Conservation (phyloP, 257 asterid species). For the Forsythia viridissima region DNA sequence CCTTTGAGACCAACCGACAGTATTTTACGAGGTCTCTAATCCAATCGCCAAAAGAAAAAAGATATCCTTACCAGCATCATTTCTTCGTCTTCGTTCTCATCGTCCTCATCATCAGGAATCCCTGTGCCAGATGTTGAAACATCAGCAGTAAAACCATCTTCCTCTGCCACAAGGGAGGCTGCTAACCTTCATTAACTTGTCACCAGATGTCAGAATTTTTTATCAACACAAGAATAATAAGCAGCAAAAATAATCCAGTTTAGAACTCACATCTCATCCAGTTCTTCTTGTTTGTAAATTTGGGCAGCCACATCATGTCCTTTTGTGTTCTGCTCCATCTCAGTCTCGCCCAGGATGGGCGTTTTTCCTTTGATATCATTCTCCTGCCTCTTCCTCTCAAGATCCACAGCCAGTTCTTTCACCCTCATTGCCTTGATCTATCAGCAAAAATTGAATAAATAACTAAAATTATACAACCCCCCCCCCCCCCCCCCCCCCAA, state of each 20-base stretch:
- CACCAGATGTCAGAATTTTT: conserved; percentile 34
- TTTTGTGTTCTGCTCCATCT: conserved; percentile 24
- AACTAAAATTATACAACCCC: not conserved
- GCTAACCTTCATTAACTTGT: conserved; percentile 85
- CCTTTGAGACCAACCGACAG: not conserved
- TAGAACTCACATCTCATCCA: conserved; percentile 72
- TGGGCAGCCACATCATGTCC: conserved; percentile 25
- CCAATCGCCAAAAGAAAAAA: conserved; percentile 17
- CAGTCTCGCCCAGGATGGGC: conserved; percentile 32
- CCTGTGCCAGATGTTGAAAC: conserved; percentile 68
- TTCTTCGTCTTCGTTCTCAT: conserved; percentile 78
- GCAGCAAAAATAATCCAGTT: conserved; percentile 2
- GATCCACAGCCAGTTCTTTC: conserved; percentile 70
- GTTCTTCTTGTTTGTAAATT: conserved; percentile 51
- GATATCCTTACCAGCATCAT: conserved; percentile 72
- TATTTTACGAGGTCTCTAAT: conserved; percentile 9
- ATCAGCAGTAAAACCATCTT: conserved; percentile 49
- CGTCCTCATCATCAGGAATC: conserved; percentile 40
- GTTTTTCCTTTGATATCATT: conserved; percentile 61
- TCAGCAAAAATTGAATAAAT: conserved; percentile 14
- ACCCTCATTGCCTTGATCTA: conserved; percentile 81
- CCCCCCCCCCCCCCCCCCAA: no score
- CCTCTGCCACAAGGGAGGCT: conserved; percentile 94
- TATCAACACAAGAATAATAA: conserved; percentile 8
- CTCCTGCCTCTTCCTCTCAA: conserved; percentile 72